Conservation (phyloP, 1,284 basidiomycete species). For the Malassezia yamatoensis region DNA sequence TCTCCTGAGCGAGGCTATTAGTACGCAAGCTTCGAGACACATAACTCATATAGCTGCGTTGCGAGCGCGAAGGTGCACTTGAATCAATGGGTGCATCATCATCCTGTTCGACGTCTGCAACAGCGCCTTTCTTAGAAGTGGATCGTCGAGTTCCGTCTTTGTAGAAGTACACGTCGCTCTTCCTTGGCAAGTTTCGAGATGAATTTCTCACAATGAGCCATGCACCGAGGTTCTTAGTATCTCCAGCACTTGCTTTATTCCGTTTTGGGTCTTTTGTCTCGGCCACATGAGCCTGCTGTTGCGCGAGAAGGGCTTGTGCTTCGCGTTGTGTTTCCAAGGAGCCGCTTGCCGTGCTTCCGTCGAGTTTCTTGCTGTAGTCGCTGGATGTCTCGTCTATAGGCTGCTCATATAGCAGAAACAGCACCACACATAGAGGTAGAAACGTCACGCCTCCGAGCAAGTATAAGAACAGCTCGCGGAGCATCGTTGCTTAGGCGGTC, state of each 20-base stretch:
- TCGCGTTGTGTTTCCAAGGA: background rate
- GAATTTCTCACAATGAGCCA: background rate
- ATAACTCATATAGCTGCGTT: constrained; percentile 31
- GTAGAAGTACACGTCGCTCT: background rate
- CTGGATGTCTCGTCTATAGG: background rate
- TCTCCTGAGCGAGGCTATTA: background rate
- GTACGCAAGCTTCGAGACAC: constrained; percentile 24
- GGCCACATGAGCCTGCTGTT: constrained; percentile 1
- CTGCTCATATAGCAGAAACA: constrained; percentile 20
- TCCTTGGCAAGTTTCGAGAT: background rate
- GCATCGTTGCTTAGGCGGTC: constrained; percentile 14
- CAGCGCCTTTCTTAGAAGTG: constrained; percentile 17
- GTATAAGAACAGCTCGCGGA: constrained; percentile 39
- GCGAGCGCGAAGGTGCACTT: background rate
- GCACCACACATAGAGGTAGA: constrained; percentile 27
- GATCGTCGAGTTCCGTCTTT: background rate
- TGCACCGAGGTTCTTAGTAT: constrained; percentile 8
- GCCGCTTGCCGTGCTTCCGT: no score
- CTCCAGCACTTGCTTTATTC: constrained; percentile 2
- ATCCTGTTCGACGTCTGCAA: constrained; percentile 28
- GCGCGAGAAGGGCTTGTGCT: background rate
- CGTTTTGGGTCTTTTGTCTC: background rate
- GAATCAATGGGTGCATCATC: background rate
- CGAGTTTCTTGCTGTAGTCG: background rate
- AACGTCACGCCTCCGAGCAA: constrained; percentile 45